Evolutionary conservation across 2,329 filamentous ascomycete species (phyloP), one percentile per base, ranked within the genome.

Genomic region (Acrocalymma vagum): DNA sequence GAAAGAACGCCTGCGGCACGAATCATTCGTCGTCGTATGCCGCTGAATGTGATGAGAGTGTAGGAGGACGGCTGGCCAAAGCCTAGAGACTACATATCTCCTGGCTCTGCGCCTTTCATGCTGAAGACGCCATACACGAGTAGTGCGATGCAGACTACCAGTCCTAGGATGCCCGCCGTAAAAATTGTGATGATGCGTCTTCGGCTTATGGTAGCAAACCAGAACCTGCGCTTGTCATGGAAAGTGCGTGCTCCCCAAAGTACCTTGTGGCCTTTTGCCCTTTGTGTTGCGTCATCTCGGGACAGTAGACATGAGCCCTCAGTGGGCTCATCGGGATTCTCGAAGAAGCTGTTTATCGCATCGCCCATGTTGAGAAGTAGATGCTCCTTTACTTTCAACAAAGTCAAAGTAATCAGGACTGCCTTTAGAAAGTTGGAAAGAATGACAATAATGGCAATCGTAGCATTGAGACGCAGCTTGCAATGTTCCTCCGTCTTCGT

Each of bases 351-450:
- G 8, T 51, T 42, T 0, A 60, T 34, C 1, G 55, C 59, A 30
- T 62, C 59, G 9, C 58, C 59, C 32, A 60, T 53, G 0, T 50
- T 57, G 15, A 58, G 42, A 3, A 62, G 38, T 3, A 57, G 57
- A 5, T 58, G 45, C 6, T 54, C 54, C 9, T 35, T 34, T 5
- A 48, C 33, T 3, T 32, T 8, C 9, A 52, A 51, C 9, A 46
- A 45, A 2, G 46, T 35, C n/a, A 37, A 47, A 7, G 58, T 48
- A 13, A 64, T 59, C 6, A 52, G 15, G 3, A 15, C 22, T 2
- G 50, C 55, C 31, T 64, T 65, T 18, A 58, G n/a, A 15, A 48
- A 17, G 25, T 60, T 60, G 10, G 53, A 36, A 4, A 44, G 15
- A 9, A 38, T 55, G 20, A 63, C 45, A 8, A 57, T 24, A 1